Evolutionary conservation across 164 flowering plant genomes (phyloP).

Genomic region (Pachysandra terminalis): DNA sequence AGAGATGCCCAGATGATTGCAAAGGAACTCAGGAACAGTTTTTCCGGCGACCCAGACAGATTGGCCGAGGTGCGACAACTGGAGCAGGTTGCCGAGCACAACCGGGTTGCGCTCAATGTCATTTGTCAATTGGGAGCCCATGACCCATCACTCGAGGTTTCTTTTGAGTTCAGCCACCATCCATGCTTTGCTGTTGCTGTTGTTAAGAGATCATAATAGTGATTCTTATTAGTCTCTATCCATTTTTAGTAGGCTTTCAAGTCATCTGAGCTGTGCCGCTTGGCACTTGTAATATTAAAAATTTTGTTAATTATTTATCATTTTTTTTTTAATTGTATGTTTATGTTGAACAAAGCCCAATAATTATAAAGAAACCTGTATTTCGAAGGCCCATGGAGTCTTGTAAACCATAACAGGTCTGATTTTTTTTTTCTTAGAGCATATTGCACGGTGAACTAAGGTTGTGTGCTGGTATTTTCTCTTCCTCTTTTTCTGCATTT

Average conservation of each 20-base stretch:
- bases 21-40: conserved; percentile 68
- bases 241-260: conserved; percentile 24
- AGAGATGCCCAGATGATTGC: conserved; percentile 83
- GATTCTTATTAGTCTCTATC: not conserved
- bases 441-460: no score
- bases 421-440: no score
- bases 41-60: conserved; percentile 64
- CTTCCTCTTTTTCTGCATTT: no score
- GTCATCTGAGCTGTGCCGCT: not conserved
- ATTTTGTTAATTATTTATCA: not conserved
- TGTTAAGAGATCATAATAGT: conserved; percentile 72
- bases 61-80: conserved; percentile 67
- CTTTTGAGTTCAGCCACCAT: conserved; percentile 81
- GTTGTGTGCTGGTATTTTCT: no score
- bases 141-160: conserved; percentile 73
- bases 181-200: conserved; percentile 76
- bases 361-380: no score
- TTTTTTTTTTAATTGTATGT: not conserved
- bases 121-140: conserved; percentile 52
- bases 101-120: conserved; percentile 71
- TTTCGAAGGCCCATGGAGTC: no score
- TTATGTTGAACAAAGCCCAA: not conserved
- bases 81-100: conserved; percentile 94
- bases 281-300: conserved; percentile 12
- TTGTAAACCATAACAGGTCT: no score